phyloP scores from a whole-genome alignment of 1,139 yeast genomes.

The Keqinozyma sinolaborantium region DNA sequence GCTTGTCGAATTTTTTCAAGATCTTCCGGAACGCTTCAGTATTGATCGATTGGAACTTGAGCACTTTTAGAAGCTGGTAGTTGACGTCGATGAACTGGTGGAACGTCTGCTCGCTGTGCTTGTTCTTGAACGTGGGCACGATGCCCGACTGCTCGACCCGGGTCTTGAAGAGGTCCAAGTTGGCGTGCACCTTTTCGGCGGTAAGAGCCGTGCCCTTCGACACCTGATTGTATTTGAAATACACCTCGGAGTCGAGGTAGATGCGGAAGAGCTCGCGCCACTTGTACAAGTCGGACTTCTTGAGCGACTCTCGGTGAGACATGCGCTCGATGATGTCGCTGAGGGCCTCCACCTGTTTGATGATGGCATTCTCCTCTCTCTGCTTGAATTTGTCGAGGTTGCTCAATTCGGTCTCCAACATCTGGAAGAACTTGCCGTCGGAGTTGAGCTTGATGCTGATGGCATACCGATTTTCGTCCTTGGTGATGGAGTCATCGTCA shows the following conservation, averaged over 20 bases:
- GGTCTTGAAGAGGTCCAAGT: conserved; percentile 38
- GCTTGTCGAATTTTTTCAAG: conserved; percentile 72
- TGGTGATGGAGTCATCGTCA: conserved; percentile 4
- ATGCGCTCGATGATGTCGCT: conserved; percentile 35
- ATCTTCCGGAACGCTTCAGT: conserved; percentile 64
- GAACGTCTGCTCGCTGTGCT: conserved; percentile 46
- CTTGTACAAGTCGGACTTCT: conserved; percentile 55
- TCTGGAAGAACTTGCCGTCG: conserved; percentile 52
- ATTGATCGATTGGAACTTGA: conserved; percentile 62
- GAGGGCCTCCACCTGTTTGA: conserved; percentile 39
- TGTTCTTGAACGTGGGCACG: conserved; percentile 43
- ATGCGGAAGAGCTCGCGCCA: conserved; percentile 69
- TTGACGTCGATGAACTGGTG: conserved; percentile 51
- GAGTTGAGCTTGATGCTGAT: conserved; percentile 37
- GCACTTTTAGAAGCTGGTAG: conserved; percentile 50
- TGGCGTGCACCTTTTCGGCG: conserved; percentile 34
- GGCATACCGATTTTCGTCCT: conserved; percentile 19
- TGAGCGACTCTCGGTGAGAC: conserved; percentile 25
- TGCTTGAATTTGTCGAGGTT: conserved; percentile 44
- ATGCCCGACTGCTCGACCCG: conserved; percentile 42
- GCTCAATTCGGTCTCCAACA: conserved; percentile 55
- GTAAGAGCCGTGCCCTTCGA: conserved; percentile 16
- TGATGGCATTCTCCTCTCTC: conserved; percentile 43
- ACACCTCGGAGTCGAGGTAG: conserved; percentile 65
- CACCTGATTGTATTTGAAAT: conserved; percentile 52